Conservation (phyloP, 2,329 filamentous ascomycete genomes). For the Akanthomyces uredinophilus region DNA sequence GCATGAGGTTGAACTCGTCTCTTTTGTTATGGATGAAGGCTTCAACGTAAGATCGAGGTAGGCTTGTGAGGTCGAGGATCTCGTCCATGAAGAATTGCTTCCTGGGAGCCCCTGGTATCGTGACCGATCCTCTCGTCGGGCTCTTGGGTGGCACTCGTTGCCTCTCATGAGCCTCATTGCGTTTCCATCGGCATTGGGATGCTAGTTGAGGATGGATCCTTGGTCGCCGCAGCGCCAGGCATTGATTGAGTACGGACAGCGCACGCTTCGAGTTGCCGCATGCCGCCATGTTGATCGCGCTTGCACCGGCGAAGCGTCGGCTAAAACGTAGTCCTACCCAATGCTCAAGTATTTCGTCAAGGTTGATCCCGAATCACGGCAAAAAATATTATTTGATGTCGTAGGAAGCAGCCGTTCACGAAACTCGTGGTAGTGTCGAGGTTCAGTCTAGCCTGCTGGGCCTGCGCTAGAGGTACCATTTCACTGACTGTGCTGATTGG, state of each 20-base stretch:
- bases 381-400: too few species aligned
- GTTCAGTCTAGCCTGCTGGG: not conserved
- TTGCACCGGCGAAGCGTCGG: not conserved
- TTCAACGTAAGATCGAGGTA: not conserved
- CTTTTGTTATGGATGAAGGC: not conserved
- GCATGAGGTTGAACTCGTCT: not conserved
- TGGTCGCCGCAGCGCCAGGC: not conserved
- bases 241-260: not conserved
- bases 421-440: not conserved
- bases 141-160: not conserved
- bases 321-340: not conserved
- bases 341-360: not conserved
- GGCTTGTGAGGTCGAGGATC: not conserved
- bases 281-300: not conserved
- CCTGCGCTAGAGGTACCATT: not conserved
- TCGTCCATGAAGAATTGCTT: not conserved
- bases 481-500: not conserved
- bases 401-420: not conserved
- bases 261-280: not conserved
- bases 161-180: not conserved
- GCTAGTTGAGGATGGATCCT: not conserved
- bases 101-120: not conserved
- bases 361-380: too few species aligned
- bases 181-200: not conserved
- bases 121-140: not conserved